Evolutionary conservation across 2,329 filamentous ascomycete species (phyloP), one percentile per base, ranked within the genome.

Genomic region (Cladophialophora carrionii): DNA sequence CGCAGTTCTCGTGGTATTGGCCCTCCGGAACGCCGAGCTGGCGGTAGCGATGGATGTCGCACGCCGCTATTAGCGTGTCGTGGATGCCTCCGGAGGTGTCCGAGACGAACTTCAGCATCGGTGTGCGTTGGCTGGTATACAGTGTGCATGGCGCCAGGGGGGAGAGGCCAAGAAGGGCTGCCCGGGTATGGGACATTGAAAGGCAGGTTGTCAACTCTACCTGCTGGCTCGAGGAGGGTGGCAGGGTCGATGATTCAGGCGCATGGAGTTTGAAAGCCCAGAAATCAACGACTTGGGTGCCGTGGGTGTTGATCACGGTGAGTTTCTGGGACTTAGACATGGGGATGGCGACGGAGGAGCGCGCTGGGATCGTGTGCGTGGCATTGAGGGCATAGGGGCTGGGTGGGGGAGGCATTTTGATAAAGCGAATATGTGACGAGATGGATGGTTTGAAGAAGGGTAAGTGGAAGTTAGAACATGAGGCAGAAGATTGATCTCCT

Each of bases 221-320:
- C 3, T 4, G 48, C 20, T 48, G 9, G 20, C 14, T 9, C 7
- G 53, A 24, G n/a, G 57, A 63, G n/a, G 48, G 6, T 32, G n/a
- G 20, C n/a, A n/a, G n/a, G 37, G 34, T 49, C 26, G 54, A 26
- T 26, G 61, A 51, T 9, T 14, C 17, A 3, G 29, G 4, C n/a
- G 31, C 24, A 17, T 60, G 56, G 14, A 78, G 72, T 10, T 78
- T 76, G 65, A 83, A 79, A 2, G 79, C 79, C 79, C 79, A 83
- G 53, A 81, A 82, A 69, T 83, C 81, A 48, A 83, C 74, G 22
- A 83, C 81, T 72, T 83, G 81, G 58, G 80, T 79, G 58, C 81
- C 81, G 63, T 78, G 72, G 1, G 80, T 81, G 71, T 83, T 83
- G 70, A 76, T 78, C 62, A 83, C 76, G 63, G 78, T 81, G 67